These are phyloP conservation scores for Malus hybrid DNA, from an alignment of 331 rosid species.

Conservation along the genomic window DNA sequence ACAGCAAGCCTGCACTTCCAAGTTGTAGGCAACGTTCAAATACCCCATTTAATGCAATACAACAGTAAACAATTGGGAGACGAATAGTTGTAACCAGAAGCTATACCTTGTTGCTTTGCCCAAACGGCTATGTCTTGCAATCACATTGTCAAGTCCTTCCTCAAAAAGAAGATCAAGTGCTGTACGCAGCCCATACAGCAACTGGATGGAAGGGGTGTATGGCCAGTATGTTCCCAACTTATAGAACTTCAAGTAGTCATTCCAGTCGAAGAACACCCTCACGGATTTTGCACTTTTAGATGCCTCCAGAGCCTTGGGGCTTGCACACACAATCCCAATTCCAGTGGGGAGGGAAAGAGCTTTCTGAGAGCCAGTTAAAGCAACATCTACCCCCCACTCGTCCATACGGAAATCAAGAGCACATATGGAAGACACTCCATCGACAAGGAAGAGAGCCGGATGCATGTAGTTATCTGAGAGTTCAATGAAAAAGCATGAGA, in stretches of 20 bases:
- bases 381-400: conserved; percentile 98
- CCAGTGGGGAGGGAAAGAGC: conserved; percentile 99
- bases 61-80: neutral
- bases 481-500: conserved; percentile 16
- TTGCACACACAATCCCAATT: conserved; percentile 77
- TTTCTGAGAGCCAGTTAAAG: conserved; percentile 95
- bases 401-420: conserved; percentile 99
- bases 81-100: neutral
- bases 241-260: conserved; percentile 88
- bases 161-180: conserved; percentile 92
- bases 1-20: conserved; percentile 76
- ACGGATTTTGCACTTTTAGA: conserved; percentile 73
- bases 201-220: conserved; percentile 95
- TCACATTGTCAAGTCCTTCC: conserved; percentile 94
- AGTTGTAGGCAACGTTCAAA: conserved; percentile 3
- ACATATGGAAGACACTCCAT: conserved; percentile 98
- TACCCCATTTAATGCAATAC: neutral
- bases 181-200: conserved; percentile 85
- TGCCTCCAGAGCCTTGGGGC: conserved; percentile 93
- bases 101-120: conserved; percentile 85
- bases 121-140: conserved; percentile 78
- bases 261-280: conserved; percentile 96
- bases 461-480: conserved; percentile 70
- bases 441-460: conserved; percentile 91
- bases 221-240: conserved; percentile 94